Conservation (phyloP, 1,284 basidiomycete genomes). For the Malassezia psittaci region DNA sequence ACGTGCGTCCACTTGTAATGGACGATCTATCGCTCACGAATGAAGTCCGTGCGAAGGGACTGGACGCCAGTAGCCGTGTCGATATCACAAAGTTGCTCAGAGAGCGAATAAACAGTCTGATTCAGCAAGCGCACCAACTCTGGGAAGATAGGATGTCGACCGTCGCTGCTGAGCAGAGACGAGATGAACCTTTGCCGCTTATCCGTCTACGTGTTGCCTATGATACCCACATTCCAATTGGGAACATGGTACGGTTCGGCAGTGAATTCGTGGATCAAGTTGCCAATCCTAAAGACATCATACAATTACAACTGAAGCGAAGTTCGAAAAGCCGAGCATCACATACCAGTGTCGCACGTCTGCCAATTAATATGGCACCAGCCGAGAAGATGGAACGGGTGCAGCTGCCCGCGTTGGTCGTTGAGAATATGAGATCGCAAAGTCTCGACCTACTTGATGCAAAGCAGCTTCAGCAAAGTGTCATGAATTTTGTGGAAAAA, state of each 20-base stretch:
- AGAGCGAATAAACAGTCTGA: conserved; percentile 51
- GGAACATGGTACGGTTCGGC: conserved; percentile 87
- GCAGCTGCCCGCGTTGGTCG: conserved; percentile 31
- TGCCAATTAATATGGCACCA: conserved; percentile 24
- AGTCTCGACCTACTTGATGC: conserved; percentile 38
- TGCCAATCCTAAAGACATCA: conserved; percentile 85
- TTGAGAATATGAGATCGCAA: conserved; percentile 33
- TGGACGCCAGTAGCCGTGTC: conserved; percentile 24
- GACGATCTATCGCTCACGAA: conserved; percentile 68
- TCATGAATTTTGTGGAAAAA: conserved; percentile 42
- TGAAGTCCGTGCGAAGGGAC: conserved; percentile 43
- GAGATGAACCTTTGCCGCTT: conserved; percentile 57
- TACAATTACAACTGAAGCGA: conserved; percentile 53
- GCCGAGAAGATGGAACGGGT: conserved; percentile 35
- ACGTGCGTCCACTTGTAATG: conserved; percentile 88
- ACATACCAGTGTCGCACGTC: conserved; percentile 17
- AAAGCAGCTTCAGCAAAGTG: conserved; percentile 30
- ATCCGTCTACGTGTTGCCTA: conserved; percentile 60
- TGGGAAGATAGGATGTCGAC: conserved; percentile 63
- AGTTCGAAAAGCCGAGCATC: conserved; percentile 4
- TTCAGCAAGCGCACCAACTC: conserved; percentile 62
- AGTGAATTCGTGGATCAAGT: conserved; percentile 84
- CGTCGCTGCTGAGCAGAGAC: conserved; percentile 47
- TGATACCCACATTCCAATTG: conserved; percentile 33
- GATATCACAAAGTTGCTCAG: conserved; percentile 31